Conservation (phyloP, 768 basidiomycete species). For the Saitozyma sp. region DNA sequence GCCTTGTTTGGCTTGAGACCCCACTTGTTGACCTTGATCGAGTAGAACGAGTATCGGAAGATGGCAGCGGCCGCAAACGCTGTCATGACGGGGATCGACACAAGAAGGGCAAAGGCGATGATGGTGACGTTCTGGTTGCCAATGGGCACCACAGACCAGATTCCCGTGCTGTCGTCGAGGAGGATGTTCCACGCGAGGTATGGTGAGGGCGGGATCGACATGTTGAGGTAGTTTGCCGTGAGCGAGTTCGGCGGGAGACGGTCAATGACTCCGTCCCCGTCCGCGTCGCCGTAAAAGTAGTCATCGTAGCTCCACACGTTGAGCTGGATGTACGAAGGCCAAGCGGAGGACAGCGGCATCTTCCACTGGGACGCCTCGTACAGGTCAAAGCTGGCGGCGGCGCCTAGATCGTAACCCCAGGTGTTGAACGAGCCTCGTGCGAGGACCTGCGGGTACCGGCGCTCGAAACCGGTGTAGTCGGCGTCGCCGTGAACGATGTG, state of each 20-base stretch:
- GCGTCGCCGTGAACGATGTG: constrained; percentile 77
- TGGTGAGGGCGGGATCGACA: constrained; percentile 84
- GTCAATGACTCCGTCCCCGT: constrained; percentile 82
- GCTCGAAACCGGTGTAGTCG: constrained; percentile 60
- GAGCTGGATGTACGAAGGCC: constrained; percentile 86
- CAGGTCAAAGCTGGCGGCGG: constrained; percentile 64
- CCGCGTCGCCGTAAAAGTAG: constrained; percentile 87
- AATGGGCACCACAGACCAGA: constrained; percentile 77
- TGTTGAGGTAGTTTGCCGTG: constrained; percentile 81
- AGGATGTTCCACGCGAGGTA: constrained; percentile 83
- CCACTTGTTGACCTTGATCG: constrained; percentile 89
- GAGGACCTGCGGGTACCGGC: constrained; percentile 83
- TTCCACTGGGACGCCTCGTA: constrained; percentile 60
- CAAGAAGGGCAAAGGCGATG: constrained; percentile 81
- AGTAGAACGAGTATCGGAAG: constrained; percentile 97
- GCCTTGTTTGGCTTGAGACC: constrained; percentile 67
- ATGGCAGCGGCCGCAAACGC: constrained; percentile 75
- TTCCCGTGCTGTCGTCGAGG: constrained; percentile 73
- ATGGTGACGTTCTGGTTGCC: constrained; percentile 78
- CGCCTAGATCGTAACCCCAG: constrained; percentile 88
- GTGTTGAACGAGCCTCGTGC: constrained; percentile 85
- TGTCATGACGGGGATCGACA: constrained; percentile 79
- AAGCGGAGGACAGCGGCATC: constrained; percentile 70
- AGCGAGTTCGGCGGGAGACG: constrained; percentile 78
- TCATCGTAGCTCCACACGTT: constrained; percentile 90